Conservation (phyloP, 2,329 filamentous ascomycete species). For the Cladosporium sp. region DNA sequence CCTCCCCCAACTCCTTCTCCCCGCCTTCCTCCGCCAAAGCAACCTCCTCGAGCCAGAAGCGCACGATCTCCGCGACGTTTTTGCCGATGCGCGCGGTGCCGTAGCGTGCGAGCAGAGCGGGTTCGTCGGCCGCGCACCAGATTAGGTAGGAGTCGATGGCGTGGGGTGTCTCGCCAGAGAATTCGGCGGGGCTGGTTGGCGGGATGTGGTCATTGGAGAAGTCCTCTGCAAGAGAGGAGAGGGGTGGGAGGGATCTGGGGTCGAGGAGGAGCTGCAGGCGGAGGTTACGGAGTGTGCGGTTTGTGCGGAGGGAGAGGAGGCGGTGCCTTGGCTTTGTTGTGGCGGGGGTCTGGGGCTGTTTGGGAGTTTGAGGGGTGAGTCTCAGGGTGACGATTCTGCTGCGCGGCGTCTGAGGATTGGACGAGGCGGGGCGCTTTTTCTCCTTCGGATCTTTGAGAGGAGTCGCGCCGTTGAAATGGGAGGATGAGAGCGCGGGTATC, state of each 20-base stretch:
- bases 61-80: neutral
- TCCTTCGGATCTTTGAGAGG: neutral
- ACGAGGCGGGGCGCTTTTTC: neutral
- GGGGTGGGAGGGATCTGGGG: neutral
- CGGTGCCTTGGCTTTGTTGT: neutral
- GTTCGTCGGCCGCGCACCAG: neutral
- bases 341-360: neutral
- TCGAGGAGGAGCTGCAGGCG: neutral
- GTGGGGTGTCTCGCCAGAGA: neutral
- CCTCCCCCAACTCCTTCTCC: neutral
- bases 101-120: neutral
- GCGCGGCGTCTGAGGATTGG: too few relatives aligned
- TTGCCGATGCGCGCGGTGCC: neutral
- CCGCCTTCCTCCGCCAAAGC: neutral
- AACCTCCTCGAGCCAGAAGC: neutral
- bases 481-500: neutral
- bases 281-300: neutral
- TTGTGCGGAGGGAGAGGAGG: slow-evolving; percentile 2
- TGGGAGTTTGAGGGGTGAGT: neutral
- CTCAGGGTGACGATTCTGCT: neutral
- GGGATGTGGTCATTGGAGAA: neutral
- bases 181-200: neutral
- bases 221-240: neutral
- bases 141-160: neutral
- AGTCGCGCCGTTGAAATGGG: neutral